A percentile compares a stretch with the other conserved stretches of the same genome.
phyloP scores from a whole-genome alignment of 2,329 filamentous ascomycete species.

The Didymella keratinophila region DNA sequence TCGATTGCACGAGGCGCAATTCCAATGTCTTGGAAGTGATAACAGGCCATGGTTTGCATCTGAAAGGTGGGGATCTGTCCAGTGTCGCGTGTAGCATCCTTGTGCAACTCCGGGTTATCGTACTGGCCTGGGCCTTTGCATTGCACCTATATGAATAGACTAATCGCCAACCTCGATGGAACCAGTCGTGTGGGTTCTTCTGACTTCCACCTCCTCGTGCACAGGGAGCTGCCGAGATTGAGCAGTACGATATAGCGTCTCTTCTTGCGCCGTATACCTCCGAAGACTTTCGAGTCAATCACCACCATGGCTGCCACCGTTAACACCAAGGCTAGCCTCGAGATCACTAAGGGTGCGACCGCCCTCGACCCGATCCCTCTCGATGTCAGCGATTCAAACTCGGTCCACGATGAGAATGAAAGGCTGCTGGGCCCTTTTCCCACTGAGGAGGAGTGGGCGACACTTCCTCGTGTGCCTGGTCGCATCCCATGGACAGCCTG shows the following conservation, averaged over 20 bases:
- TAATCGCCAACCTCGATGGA: constrained; percentile 11
- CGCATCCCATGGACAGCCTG: constrained; percentile 47
- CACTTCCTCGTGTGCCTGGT: constrained; percentile 47
- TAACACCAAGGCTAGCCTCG: constrained; percentile 41
- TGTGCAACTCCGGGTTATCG: constrained; percentile 24
- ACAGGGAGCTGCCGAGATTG: constrained; percentile 9
- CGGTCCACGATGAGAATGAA: constrained; percentile 29
- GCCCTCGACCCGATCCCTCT: constrained; percentile 38
- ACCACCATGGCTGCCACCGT: constrained; percentile 32
- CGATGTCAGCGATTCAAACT: constrained; percentile 33
- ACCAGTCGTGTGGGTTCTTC: constrained; percentile 22
- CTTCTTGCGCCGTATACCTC: neutral
- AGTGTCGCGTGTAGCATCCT: constrained; percentile 24
- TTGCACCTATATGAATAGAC: constrained; percentile 28
- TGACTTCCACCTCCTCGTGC: constrained; percentile 12
- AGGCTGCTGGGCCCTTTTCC: constrained; percentile 40
- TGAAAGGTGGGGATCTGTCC: constrained; percentile 7
- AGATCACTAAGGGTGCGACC: constrained; percentile 43
- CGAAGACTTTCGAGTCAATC: neutral
- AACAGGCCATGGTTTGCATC: constrained; percentile 3
- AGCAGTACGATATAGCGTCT: constrained; percentile 3
- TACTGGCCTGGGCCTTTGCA: constrained; percentile 18
- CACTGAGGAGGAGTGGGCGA: constrained; percentile 48
- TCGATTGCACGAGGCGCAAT: constrained; percentile 26
- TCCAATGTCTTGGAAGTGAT: constrained; percentile 21